Evolutionary conservation across 2,329 filamentous ascomycete genomes (phyloP), one percentile per base, ranked within the genome.

Genomic region (Paraphaeosphaeria minitans): DNA sequence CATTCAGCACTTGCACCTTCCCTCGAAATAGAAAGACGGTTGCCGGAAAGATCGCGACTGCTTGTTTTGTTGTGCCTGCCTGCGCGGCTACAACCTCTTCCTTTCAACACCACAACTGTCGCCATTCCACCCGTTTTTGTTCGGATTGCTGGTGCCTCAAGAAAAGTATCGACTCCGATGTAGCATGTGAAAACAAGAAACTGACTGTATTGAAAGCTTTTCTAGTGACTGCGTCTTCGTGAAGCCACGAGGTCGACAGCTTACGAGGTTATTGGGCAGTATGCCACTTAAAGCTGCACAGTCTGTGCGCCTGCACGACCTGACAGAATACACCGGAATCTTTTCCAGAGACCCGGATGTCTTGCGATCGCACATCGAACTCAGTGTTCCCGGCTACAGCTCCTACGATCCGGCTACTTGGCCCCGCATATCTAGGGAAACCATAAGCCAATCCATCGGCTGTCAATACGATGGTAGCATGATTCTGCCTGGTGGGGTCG

Each of bases 331-430:
- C 10, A 46, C 21, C 1, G 54, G 54, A n/a, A 22, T 13, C 8
- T 51, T 46, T 16, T 22, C 22, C 7, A 53, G 55, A 41, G 19
- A 42, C 19, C n/a, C 27, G 1, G 19, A 47, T 14, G 29, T 42
- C 7, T 24, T 52, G 8, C 13, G 16, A 21, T 8, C 5, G 2
- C 19, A 41, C 27, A 57, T 53, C 8, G 14, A 45, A 27, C 3
- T 27, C 10, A 2, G 3, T 6, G 2, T 50, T 21, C 37, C 54
- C 4, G 49, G 45, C 21, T 53, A 52, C 42, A n/a, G 29, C 19
- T 29, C 24, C 16, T 13, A 48, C 5, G 55, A 57, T 27, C 55
- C 55, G 1, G 39, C 39, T 27, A 57, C 55, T 1, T 57, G 55
- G 55, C 49, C 49, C 4, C 48, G 27, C 27, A 48, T 53, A 14